Percentiles rank a stretch among this genome's conserved stretches.
phyloP scores from a whole-genome alignment of 306 rosid genomes.

The Carpinus viminea region DNA sequence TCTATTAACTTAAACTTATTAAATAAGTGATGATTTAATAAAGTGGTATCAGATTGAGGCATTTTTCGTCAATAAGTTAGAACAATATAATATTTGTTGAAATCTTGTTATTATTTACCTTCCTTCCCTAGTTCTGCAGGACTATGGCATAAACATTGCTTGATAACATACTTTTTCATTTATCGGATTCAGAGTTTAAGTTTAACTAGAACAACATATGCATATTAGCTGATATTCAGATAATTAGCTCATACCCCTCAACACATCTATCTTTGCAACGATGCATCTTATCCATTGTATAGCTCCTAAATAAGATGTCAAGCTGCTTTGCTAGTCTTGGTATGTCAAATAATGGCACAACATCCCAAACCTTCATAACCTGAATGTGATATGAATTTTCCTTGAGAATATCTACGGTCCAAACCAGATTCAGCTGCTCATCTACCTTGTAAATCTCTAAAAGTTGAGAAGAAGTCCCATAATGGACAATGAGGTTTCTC shows the following conservation, averaged over 20 bases:
- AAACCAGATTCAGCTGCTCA: slow-evolving; percentile 38
- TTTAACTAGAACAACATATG: no score
- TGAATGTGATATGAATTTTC: slow-evolving; percentile 41
- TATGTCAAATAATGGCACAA: slow-evolving; percentile 34
- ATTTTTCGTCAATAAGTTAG: no score
- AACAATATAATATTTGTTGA: no score
- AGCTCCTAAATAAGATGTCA: slow-evolving; percentile 27
- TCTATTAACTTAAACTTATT: no score
- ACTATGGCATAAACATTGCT: no score
- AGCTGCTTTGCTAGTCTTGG: slow-evolving; percentile 33
- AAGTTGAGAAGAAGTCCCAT: slow-evolving; percentile 32
- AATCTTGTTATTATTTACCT: no score
- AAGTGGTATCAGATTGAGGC: neutral
- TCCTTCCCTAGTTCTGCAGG: no score
- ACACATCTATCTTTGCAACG: slow-evolving; percentile 32
- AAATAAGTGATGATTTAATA: no score
- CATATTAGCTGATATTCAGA: no score
- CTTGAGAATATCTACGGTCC: slow-evolving; percentile 46
- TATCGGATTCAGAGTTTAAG: no score
- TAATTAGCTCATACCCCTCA: no score
- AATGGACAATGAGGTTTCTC: slow-evolving; percentile 22
- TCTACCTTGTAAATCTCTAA: slow-evolving; percentile 45
- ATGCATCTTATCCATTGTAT: slow-evolving; percentile 33
- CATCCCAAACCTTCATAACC: slow-evolving; percentile 52
- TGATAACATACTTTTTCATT: no score